These are phyloP conservation scores for Pseudocercospora eumusae DNA, from an alignment of 2,329 filamentous ascomycete species.

Conservation along the genomic window DNA sequence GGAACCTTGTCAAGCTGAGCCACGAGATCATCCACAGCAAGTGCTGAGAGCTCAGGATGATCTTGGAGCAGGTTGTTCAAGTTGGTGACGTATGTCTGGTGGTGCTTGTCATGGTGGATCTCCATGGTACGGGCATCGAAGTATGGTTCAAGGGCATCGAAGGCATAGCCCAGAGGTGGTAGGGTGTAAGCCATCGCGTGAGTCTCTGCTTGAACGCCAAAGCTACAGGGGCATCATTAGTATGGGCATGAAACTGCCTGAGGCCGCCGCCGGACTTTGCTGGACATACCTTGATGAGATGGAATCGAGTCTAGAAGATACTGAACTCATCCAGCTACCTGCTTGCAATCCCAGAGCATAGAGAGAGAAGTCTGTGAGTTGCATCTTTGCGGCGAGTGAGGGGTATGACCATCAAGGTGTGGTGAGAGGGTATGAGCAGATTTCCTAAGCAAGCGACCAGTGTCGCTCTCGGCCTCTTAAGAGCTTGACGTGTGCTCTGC, in stretches of 20 bases:
- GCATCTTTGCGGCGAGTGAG: conserved; percentile 28
- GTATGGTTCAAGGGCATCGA: conserved; percentile 68
- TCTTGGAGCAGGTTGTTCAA: conserved; percentile 67
- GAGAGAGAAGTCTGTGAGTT: conserved; percentile 34
- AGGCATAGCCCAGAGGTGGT: conserved; percentile 35
- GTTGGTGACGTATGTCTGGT: conserved; percentile 75
- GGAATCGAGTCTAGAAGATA: conserved; percentile 32
- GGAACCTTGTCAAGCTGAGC: conserved; percentile 56
- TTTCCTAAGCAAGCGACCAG: conserved; percentile 18
- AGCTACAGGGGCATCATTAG: conserved; percentile 14
- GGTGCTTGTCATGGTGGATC: conserved; percentile 76
- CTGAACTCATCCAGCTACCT: conserved; percentile 33
- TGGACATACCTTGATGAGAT: conserved; percentile 29
- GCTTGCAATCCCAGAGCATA: conserved; percentile 26
- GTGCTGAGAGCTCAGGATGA: conserved; percentile 56
- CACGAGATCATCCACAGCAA: conserved; percentile 49
- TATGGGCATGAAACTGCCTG: not conserved
- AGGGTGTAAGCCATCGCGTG: conserved; percentile 35
- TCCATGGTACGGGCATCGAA: conserved; percentile 80
- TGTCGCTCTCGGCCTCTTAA: not conserved
- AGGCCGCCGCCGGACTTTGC: not conserved
- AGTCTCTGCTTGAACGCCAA: conserved; percentile 21
- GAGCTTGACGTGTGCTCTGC: not conserved
- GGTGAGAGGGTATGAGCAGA: conserved; percentile 29
- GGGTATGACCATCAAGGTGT: conserved; percentile 27